Evolutionary conservation across 495 filamentous ascomycete genomes (phyloP).

Genomic region (Cercophora newfieldiana): DNA sequence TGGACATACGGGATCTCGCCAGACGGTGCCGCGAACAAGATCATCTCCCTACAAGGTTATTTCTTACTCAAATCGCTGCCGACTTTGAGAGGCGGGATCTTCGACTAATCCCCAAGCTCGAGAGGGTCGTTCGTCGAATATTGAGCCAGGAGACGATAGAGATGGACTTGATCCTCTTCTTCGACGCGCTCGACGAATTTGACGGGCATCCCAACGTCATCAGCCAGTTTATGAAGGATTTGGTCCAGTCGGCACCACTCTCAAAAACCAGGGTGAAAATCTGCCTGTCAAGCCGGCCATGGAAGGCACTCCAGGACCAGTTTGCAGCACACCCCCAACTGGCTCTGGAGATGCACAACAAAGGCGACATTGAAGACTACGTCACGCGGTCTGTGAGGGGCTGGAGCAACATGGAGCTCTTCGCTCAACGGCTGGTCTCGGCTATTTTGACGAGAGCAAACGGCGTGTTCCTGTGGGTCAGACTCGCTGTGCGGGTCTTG

Average conservation of each 20-base stretch:
- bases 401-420: not conserved
- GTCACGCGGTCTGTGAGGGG: not conserved
- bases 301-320: not conserved
- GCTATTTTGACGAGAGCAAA: not conserved
- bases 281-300: conserved; percentile 1
- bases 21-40: no score
- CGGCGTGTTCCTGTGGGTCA: conserved; percentile 1
- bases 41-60: not conserved
- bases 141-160: not conserved
- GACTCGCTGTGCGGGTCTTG: not conserved
- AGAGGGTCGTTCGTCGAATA: not conserved
- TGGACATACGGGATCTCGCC: no score
- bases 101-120: not conserved
- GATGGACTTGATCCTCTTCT: conserved; percentile 16
- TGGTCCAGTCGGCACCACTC: not conserved
- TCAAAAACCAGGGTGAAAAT: not conserved
- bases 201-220: conserved; percentile 7
- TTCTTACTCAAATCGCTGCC: no score
- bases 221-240: not conserved
- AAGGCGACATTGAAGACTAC: not conserved
- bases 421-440: not conserved
- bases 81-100: not conserved
- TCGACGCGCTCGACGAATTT: conserved; percentile 30
- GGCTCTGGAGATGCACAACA: not conserved
- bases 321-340: not conserved